Evolutionary conservation across 179 eudicot genomes (phyloP), one percentile per base, ranked within the genome.

Genomic region (Beta corolliflora): DNA sequence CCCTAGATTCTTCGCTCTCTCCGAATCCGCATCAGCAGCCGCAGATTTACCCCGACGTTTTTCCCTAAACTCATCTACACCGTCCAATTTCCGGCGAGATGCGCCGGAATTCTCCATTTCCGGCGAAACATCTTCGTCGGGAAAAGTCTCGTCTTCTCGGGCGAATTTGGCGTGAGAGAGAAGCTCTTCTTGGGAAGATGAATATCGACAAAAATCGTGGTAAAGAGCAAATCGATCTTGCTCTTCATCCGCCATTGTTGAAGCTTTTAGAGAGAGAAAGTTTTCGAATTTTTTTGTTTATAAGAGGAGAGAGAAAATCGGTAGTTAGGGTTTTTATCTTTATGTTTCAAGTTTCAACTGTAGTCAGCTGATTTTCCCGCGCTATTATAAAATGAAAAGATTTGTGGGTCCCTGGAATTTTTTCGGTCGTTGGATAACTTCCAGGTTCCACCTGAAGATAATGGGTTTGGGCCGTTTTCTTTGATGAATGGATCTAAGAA

Each of bases 191-290:
- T 85, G 87, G 18, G 84, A 81, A 53, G 73, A 48, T 9, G 84
- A 82, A 31, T 29, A 52, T 0, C 9, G 73, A 45, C 87, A 81
- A 56, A 70, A 14, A 16, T 79, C 79, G 76, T 79, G 18, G 4
- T 81, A 63, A 19, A 79, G 71, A 25, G 81, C 80, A 77, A 75
- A 79, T 0, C 36, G 78, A n/a, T 82, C 85, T 48, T 44, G 45
- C 15, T 25, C 21, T 36, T 71, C n/a, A 8, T 71, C 81, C 78
- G 77, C 86, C 86, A 84, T 84, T 84, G 75, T 19, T 76, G 81
- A 61, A 44, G 25, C 59, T 23, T 31, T 55, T 3, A 31, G 41
- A 36, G 2, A 36, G 41, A 36, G 41, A 55, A 21, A 16, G 15
- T 80, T 12, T 44, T 25, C 21, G 41, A 52, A 10, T 53, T 23